Base-by-base conservation (phyloP, 2,329 filamentous ascomycete species). In the Neofusicoccum kwambonambiense region DNA sequence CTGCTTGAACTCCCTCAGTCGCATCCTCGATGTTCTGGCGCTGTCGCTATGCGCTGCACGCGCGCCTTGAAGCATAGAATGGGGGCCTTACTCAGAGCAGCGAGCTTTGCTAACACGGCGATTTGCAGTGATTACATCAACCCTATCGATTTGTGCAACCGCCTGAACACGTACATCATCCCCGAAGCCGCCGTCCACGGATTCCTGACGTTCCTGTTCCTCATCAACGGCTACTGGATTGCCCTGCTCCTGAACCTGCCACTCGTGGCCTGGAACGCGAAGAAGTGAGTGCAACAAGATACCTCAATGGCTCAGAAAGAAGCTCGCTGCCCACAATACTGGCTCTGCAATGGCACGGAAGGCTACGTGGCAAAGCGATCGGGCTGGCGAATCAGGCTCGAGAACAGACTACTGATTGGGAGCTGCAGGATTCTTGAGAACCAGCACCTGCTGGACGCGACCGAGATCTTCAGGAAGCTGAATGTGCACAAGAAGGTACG, bases 111-210 rank as follows among this genome's bases (percentile, higher is more conserved):
- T 64, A 51, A 62, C 56, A 51, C 47, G 37, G 12, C 56, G 44
- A 22, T 17, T 27, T 34, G n/a, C 76, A 97, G 93, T 83, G 95
- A 99, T 83, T 99, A 99, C 83, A 99, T 99, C 84, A 99, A 99
- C 85, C 95, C 95, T 51, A 99, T 99, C 84, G 95, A 99, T 75
- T 93, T 99, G 70, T 99, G 95, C 90, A 99, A 99, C 89, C 93
- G 95, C 74, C 90, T 99, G 72, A 99, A 99, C 87, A 96, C 94
- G 78, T 99, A 99, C 84, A 99, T 99, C 78, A 90, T 99, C 75
- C 95, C 95, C 76, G 96, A 99, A 86, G 95, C 95, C 74, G 94
- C 92, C 70, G 94, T 99, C 69, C 96, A 99, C 79, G 94, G 90
- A 70, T 95, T 98, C 85, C 82, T 99, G 76, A 98, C 95, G 61